phyloP scores from a whole-genome alignment of 495 filamentous ascomycete genomes.

The Penicillium lagena region DNA sequence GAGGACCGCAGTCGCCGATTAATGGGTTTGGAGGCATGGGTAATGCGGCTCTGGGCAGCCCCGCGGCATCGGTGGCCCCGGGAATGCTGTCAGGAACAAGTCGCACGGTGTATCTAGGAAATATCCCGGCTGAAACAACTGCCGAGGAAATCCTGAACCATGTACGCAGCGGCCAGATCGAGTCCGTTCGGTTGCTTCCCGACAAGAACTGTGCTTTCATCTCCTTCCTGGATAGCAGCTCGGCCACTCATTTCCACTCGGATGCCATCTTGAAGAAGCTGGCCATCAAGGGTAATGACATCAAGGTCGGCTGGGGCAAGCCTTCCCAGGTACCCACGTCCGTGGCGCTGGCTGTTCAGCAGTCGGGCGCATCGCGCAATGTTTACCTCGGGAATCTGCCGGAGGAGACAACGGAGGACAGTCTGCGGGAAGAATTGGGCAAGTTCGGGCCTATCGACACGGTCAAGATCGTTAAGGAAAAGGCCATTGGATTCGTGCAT shows the following conservation, averaged over 20 bases:
- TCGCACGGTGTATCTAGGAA: conserved; percentile 93
- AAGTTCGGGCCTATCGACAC: conserved; percentile 97
- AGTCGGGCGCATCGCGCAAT: conserved; percentile 96
- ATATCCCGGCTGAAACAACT: conserved; percentile 95
- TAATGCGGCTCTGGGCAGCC: conserved; percentile 51
- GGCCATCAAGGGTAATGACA: conserved; percentile 94
- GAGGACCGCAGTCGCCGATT: conserved; percentile 80
- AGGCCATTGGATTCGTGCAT: conserved; percentile 96
- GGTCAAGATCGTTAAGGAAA: conserved; percentile 96
- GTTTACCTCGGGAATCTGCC: conserved; percentile 93
- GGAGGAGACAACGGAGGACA: conserved; percentile 84
- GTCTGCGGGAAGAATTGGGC: conserved; percentile 88
- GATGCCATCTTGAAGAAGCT: conserved; percentile 99
- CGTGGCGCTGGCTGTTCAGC: conserved; percentile 91
- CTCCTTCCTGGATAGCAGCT: conserved; percentile 94
- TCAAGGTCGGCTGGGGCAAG: conserved; percentile 99
- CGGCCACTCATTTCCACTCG: conserved; percentile 97
- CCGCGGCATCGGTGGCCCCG: conserved; percentile 65
- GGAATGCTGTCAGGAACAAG: conserved; percentile 85
- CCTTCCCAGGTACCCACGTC: conserved; percentile 97
- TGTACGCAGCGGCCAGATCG: conserved; percentile 95
- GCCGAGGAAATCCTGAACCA: conserved; percentile 97
- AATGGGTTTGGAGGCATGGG: conserved; percentile 59
- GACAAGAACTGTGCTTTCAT: conserved; percentile 99
- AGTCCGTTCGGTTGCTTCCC: conserved; percentile 89